phyloP scores from a whole-genome alignment of 495 filamentous ascomycete genomes.

The Amphirosellinia nigrospora region DNA sequence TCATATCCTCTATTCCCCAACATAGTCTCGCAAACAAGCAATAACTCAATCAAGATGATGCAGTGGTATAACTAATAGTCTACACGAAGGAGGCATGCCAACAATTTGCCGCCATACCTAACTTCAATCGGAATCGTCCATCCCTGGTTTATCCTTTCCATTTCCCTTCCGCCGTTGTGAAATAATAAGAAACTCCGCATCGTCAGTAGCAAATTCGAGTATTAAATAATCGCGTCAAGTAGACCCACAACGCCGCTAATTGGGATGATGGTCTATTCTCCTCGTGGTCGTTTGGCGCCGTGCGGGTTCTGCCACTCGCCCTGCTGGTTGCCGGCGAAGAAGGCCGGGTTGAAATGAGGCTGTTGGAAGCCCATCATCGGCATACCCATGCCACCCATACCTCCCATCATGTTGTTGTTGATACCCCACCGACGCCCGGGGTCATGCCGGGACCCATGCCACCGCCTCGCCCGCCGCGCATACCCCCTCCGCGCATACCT shows the following conservation, averaged over 20 bases:
- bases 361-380: constrained; percentile 68
- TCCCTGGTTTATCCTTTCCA: neutral
- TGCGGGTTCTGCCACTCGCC: constrained; percentile 77
- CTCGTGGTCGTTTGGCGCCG: constrained; percentile 77
- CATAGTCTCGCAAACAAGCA: neutral
- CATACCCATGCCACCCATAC: constrained; percentile 69
- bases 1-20: neutral
- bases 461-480: constrained; percentile 68
- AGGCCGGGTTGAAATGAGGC: constrained; percentile 79
- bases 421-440: constrained; percentile 56
- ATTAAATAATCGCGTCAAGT: neutral
- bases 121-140: neutral
- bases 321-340: constrained; percentile 71
- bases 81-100: constrained; percentile 14
- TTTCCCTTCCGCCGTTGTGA: neutral
- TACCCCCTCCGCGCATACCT: constrained; percentile 60
- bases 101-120: neutral
- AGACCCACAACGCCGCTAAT: neutral
- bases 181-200: neutral
- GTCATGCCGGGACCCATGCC: constrained; percentile 69
- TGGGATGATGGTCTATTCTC: constrained; percentile 55
- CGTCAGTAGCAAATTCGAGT: neutral
- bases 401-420: constrained; percentile 60
- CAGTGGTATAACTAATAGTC: constrained; percentile 12
- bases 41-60: neutral